These are phyloP conservation scores for Pelargonium myrrhifolium DNA, from an alignment of 441 rosid genomes.

Conservation along the genomic window DNA sequence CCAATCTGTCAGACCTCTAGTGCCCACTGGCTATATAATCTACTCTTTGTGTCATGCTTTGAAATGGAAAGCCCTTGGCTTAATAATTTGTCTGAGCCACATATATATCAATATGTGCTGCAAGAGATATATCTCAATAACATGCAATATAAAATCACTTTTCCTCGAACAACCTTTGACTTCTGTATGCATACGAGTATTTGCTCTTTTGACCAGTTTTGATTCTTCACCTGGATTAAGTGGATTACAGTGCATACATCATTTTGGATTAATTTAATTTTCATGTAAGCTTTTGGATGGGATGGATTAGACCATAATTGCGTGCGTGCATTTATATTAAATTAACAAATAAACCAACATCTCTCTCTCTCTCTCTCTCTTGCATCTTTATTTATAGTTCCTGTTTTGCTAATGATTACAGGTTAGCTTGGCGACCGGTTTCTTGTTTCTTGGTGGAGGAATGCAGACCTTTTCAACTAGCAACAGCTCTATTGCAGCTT, in stretches of 20 bases:
- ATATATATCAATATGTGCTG: neutral
- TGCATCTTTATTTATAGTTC: constrained; percentile 19
- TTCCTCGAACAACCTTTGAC: neutral
- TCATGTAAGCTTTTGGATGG: constrained; percentile 4
- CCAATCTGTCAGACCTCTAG: constrained; percentile 11
- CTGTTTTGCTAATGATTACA: constrained; percentile 23
- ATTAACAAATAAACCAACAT: constrained; percentile 8
- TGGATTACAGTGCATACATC: neutral
- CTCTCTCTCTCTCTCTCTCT: neutral
- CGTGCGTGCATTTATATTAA: neutral
- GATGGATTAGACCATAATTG: constrained; percentile 2
- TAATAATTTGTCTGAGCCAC: neutral
- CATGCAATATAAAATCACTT: neutral
- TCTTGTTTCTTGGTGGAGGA: constrained; percentile 98
- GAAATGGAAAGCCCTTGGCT: neutral
- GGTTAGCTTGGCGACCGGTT: constrained; percentile 94
- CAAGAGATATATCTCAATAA: constrained; percentile 1
- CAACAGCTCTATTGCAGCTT: constrained; percentile 77
- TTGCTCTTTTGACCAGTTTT: neutral
- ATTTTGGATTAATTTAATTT: neutral
- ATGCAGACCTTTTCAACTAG: constrained; percentile 83
- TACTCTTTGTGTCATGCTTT: neutral
- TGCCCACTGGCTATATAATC: neutral
- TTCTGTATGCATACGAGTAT: neutral
- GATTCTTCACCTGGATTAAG: neutral